Evolutionary conservation across 495 filamentous ascomycete genomes (phyloP), one percentile per base, ranked within the genome.

Genomic region (Chlorociboria aeruginascens): DNA sequence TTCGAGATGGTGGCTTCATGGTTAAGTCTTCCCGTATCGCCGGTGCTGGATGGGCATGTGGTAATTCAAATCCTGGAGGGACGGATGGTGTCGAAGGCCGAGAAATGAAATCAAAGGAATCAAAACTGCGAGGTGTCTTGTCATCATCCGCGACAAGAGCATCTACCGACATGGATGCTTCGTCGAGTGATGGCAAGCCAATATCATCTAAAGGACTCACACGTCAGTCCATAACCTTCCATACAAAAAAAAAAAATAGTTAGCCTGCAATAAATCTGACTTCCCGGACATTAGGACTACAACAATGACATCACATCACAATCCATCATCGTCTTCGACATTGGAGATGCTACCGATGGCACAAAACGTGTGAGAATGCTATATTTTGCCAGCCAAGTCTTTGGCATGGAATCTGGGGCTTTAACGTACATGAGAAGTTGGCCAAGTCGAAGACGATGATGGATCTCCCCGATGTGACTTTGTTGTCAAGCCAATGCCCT

Each of bases 391-490:
- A 68, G 65, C 69, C 60, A 60, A 40, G 56, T 53, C 59, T 61
- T 61, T 39, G 55, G 48, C 50, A 25, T 45, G 47, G 51, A 41
- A 36, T 52, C 46, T 50, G 59, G 56, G 50, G 52, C 35, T 53
- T 76, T 86, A 87, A 86, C 83, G 79, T 89, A 89, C 84, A 89
- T 81, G 71, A 75, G 66, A 53, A 45, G 20, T 64, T 60, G 68
- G 70, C 69, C 74, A 71, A 70, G 73, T 72, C 67, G 69, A 79
- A 76, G 75, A 77, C 75, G 77, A 78, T 73, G 77, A 78, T 74
- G 73, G 73, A 73, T 69, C 71, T 70, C 68, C 20, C 72, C 70
- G 70, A 68, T 62, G 69, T 69, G 35, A 53, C 44, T 42, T 38
- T 17, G 63, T 46, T 64, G 56, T 58, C 61, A 58, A 63, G 58